Evolutionary conservation across 805 yeast species (phyloP).

Genomic region (Candida maris): DNA sequence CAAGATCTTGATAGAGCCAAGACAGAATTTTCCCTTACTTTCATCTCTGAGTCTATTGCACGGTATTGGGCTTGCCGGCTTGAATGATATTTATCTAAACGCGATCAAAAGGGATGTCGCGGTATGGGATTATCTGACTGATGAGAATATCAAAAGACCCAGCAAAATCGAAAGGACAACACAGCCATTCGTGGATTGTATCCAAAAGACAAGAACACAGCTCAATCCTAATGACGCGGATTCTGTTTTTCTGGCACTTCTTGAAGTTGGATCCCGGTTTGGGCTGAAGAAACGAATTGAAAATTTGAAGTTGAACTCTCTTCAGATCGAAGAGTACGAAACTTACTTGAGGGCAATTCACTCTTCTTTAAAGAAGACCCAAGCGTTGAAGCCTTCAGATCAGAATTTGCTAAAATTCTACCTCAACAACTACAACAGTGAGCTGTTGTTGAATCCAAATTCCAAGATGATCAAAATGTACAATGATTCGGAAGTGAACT

Average conservation of each 20-base stretch:
- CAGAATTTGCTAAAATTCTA: conserved; percentile 37
- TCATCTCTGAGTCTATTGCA: conserved; percentile 22
- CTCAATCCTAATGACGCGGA: conserved; percentile 34
- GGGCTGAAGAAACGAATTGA: conserved; percentile 33
- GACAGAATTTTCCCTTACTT: conserved; percentile 25
- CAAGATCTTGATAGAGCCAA: conserved; percentile 36
- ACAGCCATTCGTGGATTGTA: conserved; percentile 9
- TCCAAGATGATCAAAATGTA: conserved; percentile 22
- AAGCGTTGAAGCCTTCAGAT: conserved; percentile 24
- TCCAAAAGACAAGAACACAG: conserved; percentile 19
- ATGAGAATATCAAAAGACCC: conserved; percentile 9
- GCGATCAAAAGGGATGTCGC: conserved; percentile 21
- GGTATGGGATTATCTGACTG: conserved; percentile 20
- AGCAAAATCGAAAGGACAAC: conserved; percentile 6
- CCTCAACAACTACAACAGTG: conserved; percentile 39
- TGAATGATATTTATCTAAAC: conserved; percentile 16
- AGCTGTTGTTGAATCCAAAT: conserved; percentile 15
- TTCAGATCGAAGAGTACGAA: conserved; percentile 25
- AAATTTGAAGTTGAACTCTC: conserved; percentile 8
- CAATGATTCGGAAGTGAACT: conserved; percentile 38
- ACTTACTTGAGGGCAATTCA: conserved; percentile 35
- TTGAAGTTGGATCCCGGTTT: conserved; percentile 31
- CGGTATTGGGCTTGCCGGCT: conserved; percentile 20
- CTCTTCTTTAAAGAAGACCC: conserved; percentile 26
- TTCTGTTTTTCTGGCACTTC: conserved; percentile 33